phyloP scores from a whole-genome alignment of 1,139 yeast species.

The Hemisphaericaspora subhashii region DNA sequence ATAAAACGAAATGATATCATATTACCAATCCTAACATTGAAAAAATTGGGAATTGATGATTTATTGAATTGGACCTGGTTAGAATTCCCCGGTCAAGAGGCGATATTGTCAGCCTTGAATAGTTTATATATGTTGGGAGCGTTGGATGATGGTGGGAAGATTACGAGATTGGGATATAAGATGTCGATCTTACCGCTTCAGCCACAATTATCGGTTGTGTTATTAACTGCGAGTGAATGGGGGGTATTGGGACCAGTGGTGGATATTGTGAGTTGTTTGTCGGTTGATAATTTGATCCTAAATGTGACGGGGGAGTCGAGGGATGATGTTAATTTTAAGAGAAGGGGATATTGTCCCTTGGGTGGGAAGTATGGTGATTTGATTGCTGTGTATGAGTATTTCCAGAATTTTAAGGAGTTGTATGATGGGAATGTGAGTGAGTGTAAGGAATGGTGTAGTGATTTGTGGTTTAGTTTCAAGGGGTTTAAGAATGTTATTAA shows the following conservation, averaged over 20 bases:
- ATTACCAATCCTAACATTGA: conserved; percentile 79
- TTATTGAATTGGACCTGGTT: conserved; percentile 89
- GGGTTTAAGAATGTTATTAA: conserved; percentile 78
- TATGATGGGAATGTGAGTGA: conserved; percentile 36
- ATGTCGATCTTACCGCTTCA: conserved; percentile 90
- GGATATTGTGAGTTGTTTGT: conserved; percentile 88
- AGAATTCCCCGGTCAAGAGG: conserved; percentile 81
- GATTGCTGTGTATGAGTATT: conserved; percentile 76
- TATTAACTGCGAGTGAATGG: conserved; percentile 63
- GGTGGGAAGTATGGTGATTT: conserved; percentile 81
- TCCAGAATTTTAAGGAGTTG: conserved; percentile 57
- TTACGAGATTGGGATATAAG: conserved; percentile 73
- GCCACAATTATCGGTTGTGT: conserved; percentile 89
- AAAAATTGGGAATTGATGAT: conserved; percentile 80
- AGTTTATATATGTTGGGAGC: conserved; percentile 81
- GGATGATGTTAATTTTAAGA: conserved; percentile 70
- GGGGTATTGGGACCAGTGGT: conserved; percentile 67
- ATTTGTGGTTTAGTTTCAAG: conserved; percentile 69
- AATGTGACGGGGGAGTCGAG: conserved; percentile 72
- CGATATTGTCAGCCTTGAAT: conserved; percentile 74
- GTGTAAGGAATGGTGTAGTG: conserved; percentile 79
- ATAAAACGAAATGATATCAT: conserved; percentile 84
- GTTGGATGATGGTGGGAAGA: conserved; percentile 68
- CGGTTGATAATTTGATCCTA: conserved; percentile 83
- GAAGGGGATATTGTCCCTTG: conserved; percentile 64